These are phyloP conservation scores for Beauveria australis DNA, from an alignment of 2,329 filamentous ascomycete genomes.

Conservation along the genomic window DNA sequence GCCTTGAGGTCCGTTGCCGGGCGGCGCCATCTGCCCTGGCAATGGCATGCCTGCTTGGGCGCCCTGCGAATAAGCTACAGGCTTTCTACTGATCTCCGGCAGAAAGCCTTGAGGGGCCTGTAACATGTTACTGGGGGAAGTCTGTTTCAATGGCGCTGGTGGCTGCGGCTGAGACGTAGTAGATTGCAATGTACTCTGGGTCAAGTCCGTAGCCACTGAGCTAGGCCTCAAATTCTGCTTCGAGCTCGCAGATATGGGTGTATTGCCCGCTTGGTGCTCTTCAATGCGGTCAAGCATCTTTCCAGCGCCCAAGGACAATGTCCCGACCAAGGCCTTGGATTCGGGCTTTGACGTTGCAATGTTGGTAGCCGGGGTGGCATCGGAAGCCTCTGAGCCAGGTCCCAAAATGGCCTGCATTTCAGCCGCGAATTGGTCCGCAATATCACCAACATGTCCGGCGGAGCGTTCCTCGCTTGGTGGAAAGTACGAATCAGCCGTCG, in stretches of 20 bases:
- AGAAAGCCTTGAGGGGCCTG: conserved; percentile 1
- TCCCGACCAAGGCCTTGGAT: background rate
- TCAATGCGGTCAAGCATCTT: conserved; percentile 19
- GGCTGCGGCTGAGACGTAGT: background rate
- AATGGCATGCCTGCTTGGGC: background rate
- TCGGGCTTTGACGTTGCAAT: background rate
- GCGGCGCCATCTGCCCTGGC: conserved; percentile 13
- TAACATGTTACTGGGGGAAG: background rate
- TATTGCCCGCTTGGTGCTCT: conserved; percentile 16
- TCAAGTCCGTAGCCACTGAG: conserved; percentile 15
- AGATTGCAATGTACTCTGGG: conserved; percentile 4
- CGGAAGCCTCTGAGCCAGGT: background rate
- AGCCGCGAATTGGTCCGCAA: background rate
- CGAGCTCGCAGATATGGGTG: background rate
- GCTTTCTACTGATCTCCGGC: background rate
- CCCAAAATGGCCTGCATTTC: background rate
- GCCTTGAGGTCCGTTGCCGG: background rate
- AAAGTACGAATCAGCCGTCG: background rate
- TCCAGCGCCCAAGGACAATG: background rate
- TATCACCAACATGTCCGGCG: background rate
- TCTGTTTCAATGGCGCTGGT: background rate
- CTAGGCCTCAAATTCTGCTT: conserved; percentile 12
- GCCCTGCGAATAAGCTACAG: background rate
- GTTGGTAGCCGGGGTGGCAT: background rate
- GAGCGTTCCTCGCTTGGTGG: background rate